Evolutionary conservation across 1,284 basidiomycete species (phyloP), one percentile per base, ranked within the genome.

Genomic region (Boletellus deceptivus): DNA sequence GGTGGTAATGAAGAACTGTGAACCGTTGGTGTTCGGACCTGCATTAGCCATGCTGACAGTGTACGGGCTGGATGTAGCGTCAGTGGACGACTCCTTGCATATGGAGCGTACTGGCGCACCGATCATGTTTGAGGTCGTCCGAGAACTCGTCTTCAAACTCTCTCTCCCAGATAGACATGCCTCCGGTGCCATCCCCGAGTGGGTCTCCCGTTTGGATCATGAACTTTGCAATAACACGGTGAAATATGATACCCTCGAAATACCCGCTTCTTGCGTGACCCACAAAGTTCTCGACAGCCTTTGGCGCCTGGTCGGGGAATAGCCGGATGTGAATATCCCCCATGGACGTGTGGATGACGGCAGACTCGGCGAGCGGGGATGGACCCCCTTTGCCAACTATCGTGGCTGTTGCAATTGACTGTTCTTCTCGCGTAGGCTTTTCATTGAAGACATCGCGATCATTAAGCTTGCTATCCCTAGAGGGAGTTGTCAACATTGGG

Each of bases 1-100:
- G 3, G 94, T 98, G 3, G 97, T 99, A 68, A 99, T 95, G 74
- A 99, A 99, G 77, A 99, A 99, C 69, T 99, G 96, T 4, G 89
- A 91, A 3, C 89, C 97, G 67, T 99, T 99, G 36, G 97, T 99
- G 48, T 78, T 78, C 1, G 93, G 87, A 1, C 97, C 96, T 3
- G 93, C 91, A 59, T 99, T 99, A n/a, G 97, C 97, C 94, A 98
- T 98, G 64, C 92, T 94, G 44, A 99, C 78, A n/a, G 91, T 97
- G 67, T 98, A 98, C 1, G 96, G 95, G 52, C 89, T 91, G 53
- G 22, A 54, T 31, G 24, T 20, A 27, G 20, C 48, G 40, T 68
- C 8, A 60, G 45, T 34, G 24, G 40, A 48, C 25, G 18, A 38
- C 41, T 4, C 37, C 40, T 14, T 33, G 42, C 33, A 31, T 6